Evolutionary conservation across 2,329 filamentous ascomycete species (phyloP), one percentile per base, ranked within the genome.

Genomic region (Penicillium sp.): DNA sequence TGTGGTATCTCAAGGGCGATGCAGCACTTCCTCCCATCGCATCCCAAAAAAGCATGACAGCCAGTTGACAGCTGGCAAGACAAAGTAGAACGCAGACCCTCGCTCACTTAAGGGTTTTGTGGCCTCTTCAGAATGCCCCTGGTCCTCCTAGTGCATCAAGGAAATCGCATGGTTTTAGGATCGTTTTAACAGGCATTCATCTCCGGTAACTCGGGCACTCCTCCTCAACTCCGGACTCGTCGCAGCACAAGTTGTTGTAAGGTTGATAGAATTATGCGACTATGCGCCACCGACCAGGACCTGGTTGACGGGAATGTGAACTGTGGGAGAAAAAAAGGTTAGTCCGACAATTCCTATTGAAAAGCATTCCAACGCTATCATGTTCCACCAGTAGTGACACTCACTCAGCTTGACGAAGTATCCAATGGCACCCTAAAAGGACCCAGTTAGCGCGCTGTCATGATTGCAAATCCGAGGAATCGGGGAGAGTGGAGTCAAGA

Each of bases 321-420:
- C 78, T 81, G 37, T 4, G 39, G 35, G 11, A 25, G 19, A 50
- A 50, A 26, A 1, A 1, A 31, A 50, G 21, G 45, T 70, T 61
- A 70, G 64, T 45, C 33, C 10, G 2, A 33, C 29, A 19, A 13
- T 16, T 33, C 11, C 3, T n/a, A 31, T 11, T 31, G 19, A 26
- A 14, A 27, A 27, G 6, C 19, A 42, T 14, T 5, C 11, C 11
- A 23, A 13, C 1, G 10, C 16, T 42, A 19, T 9, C 4, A 7
- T 31, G n/a, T 31, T 9, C 35, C 45, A 27, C 10, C 27, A 27
- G 33, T 19, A 48, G 43, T 25, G 45, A 19, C 25, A 75, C 81
- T 62, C 69, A 85, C 83, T 85, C 72, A 85, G 73, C 76, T 85
- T 85, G 63, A 85, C 82, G 55, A 85, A 78, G 72, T 85, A 85